phyloP scores from a whole-genome alignment of 2,329 filamentous ascomycete species.

The Pseudogymnoascus sp. region DNA sequence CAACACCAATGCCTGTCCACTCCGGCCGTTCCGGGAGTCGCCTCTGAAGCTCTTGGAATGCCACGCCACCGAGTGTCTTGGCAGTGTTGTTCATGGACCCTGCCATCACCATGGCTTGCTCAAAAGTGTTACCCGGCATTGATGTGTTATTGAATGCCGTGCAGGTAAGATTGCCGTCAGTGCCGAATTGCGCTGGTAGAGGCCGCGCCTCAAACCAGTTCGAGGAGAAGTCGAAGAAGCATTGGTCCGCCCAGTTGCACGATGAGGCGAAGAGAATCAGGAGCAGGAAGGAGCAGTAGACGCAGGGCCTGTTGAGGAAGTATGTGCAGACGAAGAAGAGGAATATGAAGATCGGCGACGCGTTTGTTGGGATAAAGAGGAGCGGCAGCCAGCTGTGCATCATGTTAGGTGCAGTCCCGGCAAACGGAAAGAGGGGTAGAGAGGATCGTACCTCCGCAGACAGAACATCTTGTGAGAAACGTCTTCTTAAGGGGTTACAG shows the following conservation, averaged over 20 bases:
- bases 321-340: slow-evolving; percentile 90
- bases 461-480: slow-evolving; percentile 46
- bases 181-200: slow-evolving; percentile 22
- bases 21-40: slow-evolving; percentile 46
- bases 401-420: not conserved
- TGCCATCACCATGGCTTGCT: slow-evolving; percentile 28
- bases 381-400: slow-evolving; percentile 68
- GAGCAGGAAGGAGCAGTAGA: slow-evolving; percentile 95
- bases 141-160: slow-evolving; percentile 21
- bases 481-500: not conserved
- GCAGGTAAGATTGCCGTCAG: slow-evolving; percentile 14
- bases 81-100: slow-evolving; percentile 60
- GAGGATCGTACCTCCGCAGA: slow-evolving; percentile 44
- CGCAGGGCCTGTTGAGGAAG: slow-evolving; percentile 90
- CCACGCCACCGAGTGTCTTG: slow-evolving; percentile 57
- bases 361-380: slow-evolving; percentile 81
- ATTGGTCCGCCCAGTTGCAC: slow-evolving; percentile 81
- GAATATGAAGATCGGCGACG: slow-evolving; percentile 77
- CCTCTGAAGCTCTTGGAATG: slow-evolving; percentile 50
- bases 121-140: slow-evolving; percentile 25
- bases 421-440: slow-evolving; percentile 7
- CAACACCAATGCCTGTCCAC: slow-evolving; percentile 71
- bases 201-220: slow-evolving; percentile 87
- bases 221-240: slow-evolving; percentile 83
- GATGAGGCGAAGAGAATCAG: slow-evolving; percentile 89